phyloP scores from a whole-genome alignment of 108 stramenopile genomes.

The Cyclotella sp. region DNA sequence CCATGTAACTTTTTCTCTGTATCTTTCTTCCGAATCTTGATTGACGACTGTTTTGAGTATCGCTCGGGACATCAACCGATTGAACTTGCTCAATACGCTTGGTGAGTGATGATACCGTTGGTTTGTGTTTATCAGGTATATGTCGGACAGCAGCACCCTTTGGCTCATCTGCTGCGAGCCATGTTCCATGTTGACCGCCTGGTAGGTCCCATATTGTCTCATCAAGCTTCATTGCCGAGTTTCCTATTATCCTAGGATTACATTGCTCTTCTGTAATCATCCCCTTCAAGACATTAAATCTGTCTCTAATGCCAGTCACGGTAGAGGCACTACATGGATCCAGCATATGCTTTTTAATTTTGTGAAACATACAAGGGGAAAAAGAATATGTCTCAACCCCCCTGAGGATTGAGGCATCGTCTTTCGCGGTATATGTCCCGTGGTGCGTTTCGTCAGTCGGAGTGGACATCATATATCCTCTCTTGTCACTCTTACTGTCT shows the following conservation, averaged over 20 bases:
- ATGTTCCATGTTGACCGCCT: background rate
- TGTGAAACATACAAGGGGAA: slow-evolving; percentile 17
- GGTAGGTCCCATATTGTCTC: slow-evolving; percentile 6
- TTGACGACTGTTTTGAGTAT: background rate
- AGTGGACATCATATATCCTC: slow-evolving; percentile 8
- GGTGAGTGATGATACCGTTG: background rate
- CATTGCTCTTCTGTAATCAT: background rate
- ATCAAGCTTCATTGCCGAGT: background rate
- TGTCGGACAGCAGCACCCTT: background rate
- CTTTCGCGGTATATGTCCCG: slow-evolving; percentile 20
- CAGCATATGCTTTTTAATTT: slow-evolving; percentile 46
- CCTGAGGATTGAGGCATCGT: slow-evolving; percentile 42
- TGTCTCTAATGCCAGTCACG: slow-evolving; percentile 21
- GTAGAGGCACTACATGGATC: background rate
- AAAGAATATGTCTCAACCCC: slow-evolving; percentile 43
- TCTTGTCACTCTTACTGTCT: background rate
- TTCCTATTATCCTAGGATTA: background rate
- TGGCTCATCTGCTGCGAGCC: background rate
- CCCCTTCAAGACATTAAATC: slow-evolving; percentile 36
- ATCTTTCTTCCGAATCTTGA: slow-evolving; percentile 12
- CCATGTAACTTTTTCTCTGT: background rate
- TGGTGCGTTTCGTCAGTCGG: slow-evolving; percentile 1
- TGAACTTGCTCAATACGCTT: background rate
- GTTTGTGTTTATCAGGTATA: background rate
- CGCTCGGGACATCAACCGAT: background rate